Conservation (phyloP, 2,329 filamentous ascomycete genomes). For the Corinectria fuckeliana region DNA sequence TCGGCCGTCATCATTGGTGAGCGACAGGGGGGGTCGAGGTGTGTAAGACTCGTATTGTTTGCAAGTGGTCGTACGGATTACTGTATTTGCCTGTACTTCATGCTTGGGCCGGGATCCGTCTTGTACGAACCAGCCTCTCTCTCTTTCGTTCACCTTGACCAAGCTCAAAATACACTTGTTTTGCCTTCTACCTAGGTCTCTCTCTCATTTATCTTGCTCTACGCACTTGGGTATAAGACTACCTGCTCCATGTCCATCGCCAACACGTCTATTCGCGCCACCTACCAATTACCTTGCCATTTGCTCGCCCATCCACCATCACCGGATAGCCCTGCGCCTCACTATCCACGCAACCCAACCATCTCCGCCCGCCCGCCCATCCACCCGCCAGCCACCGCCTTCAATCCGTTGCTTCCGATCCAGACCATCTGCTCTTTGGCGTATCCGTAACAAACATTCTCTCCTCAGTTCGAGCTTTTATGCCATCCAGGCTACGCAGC, state of each 20-base stretch:
- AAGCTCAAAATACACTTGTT: background rate
- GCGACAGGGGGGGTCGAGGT: background rate
- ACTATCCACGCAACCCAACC: constrained; percentile 10
- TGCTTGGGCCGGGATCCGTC: background rate
- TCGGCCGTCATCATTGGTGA: background rate
- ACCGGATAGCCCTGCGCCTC: constrained; percentile 11
- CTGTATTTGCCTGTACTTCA: no score
- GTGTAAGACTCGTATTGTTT: background rate
- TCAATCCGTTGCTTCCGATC: constrained; percentile 12
- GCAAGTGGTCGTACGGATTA: no score
- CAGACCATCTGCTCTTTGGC: no score
- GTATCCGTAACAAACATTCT: no score
- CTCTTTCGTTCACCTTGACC: background rate
- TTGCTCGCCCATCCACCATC: background rate
- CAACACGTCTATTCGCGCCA: background rate
- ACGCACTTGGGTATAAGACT: no score
- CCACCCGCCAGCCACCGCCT: background rate
- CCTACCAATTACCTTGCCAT: no score
- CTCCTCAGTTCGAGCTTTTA: no score
- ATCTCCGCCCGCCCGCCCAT: constrained; percentile 6
- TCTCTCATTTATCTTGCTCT: background rate
- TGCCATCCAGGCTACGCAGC: background rate
- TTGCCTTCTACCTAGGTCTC: background rate
- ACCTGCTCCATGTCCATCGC: no score
- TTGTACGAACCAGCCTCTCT: background rate